Evolutionary conservation across 768 basidiomycete species (phyloP).

Genomic region (Pilatotrama ljubarskyi): DNA sequence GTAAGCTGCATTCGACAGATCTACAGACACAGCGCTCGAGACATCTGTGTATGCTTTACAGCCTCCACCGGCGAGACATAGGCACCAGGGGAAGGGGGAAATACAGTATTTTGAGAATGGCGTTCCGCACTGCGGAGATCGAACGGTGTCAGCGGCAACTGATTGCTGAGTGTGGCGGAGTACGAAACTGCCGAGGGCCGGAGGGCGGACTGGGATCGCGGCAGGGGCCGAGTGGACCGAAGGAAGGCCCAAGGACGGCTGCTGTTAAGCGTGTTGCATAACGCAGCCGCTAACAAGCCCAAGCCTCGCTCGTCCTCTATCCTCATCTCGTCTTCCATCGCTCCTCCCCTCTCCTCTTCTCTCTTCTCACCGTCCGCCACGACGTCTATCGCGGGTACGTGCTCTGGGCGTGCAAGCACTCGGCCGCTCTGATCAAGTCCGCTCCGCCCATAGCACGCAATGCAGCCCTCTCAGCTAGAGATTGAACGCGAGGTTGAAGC

Average conservation of each 20-base stretch:
- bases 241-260: neutral
- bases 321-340: neutral
- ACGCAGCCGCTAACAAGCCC: neutral
- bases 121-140: neutral
- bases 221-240: neutral
- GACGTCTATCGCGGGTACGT: slow-evolving; percentile 9
- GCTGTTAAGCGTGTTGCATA: neutral
- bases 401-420: neutral
- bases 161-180: neutral
- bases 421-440: neutral
- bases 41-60: neutral
- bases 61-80: too few species aligned
- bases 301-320: neutral
- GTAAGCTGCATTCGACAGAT: too few species aligned
- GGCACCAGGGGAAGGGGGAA: too few species aligned
- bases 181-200: neutral
- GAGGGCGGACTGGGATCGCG: neutral
- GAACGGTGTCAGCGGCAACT: too few species aligned
- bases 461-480: slow-evolving; percentile 83
- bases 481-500: slow-evolving; percentile 87
- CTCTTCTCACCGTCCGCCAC: slow-evolving; percentile 1
- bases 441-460: slow-evolving; percentile 12
- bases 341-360: neutral
- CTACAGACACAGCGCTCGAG: neutral
- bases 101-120: too few species aligned